These are phyloP conservation scores for Alternaria brassicae DNA, from an alignment of 2,329 filamentous ascomycete species.

Conservation along the genomic window DNA sequence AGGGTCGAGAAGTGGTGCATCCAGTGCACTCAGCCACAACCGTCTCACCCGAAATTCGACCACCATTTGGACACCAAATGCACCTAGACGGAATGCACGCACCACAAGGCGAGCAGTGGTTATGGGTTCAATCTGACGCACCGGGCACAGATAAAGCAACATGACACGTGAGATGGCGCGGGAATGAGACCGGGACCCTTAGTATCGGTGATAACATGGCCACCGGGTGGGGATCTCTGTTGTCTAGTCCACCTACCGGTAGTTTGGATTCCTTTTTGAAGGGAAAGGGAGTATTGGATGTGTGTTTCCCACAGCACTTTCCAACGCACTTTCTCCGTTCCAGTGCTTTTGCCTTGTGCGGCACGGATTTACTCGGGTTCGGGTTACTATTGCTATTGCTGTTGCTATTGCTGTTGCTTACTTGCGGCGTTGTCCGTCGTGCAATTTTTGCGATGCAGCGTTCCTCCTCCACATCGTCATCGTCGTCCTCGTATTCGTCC, in stretches of 20 bases:
- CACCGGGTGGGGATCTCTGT: not conserved
- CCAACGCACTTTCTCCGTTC: not conserved
- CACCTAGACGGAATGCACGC: not conserved
- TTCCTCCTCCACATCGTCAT: slow-evolving; percentile 12
- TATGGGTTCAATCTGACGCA: not conserved
- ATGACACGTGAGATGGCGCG: not conserved
- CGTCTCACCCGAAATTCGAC: not conserved
- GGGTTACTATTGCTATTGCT: too few relatives aligned
- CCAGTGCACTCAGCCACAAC: not conserved
- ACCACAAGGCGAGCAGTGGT: not conserved
- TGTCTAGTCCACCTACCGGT: not conserved
- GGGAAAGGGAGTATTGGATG: not conserved
- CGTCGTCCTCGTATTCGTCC: slow-evolving; percentile 8
- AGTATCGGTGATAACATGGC: not conserved
- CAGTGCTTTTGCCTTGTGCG: not conserved
- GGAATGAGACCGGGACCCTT: not conserved
- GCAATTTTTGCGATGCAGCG: not conserved
- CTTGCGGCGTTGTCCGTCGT: not conserved
- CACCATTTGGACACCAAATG: not conserved
- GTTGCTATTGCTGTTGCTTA: not conserved
- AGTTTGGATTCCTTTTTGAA: not conserved
- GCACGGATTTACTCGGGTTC: too few relatives aligned
- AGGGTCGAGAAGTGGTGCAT: not conserved
- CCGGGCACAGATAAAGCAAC: not conserved
- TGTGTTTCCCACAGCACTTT: not conserved